Evolutionary conservation across 306 rosid genomes (phyloP).

Genomic region (Styphnolobium japonicum): DNA sequence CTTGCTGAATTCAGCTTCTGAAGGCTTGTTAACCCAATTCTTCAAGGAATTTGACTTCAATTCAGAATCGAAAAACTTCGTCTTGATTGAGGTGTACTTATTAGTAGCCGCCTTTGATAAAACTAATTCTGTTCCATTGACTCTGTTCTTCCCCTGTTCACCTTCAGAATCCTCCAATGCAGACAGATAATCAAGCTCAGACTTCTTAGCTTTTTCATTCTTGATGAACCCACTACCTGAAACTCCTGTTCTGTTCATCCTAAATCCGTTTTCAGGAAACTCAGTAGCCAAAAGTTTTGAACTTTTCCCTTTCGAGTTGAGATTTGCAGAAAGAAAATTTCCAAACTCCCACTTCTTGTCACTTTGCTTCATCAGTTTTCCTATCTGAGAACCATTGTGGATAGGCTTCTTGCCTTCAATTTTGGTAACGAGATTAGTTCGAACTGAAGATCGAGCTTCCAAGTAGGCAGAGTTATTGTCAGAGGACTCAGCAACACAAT

Average conservation of each 20-base stretch:
- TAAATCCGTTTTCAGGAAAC: conserved; percentile 14
- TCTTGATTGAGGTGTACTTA: conserved; percentile 44
- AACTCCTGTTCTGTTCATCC: conserved; percentile 21
- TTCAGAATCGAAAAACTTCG: conserved; percentile 33
- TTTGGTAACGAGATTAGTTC: conserved; percentile 31
- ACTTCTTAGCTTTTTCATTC: conserved; percentile 25
- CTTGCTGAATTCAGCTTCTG: conserved; percentile 42
- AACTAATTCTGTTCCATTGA: conserved; percentile 37
- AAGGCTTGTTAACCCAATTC: conserved; percentile 16
- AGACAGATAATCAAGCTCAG: conserved; percentile 24
- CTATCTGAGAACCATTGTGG: background rate
- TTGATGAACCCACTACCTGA: conserved; percentile 32
- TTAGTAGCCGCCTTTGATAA: conserved; percentile 31
- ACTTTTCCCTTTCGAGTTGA: conserved; percentile 28
- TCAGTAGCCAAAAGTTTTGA: conserved; percentile 22
- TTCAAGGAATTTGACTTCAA: conserved; percentile 28
- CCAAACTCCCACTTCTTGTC: conserved; percentile 28
- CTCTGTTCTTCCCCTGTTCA: conserved; percentile 30
- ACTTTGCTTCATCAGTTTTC: conserved; percentile 32
- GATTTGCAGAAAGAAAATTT: conserved; percentile 27
- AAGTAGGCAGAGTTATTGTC: conserved; percentile 54
- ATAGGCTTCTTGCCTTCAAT: conserved; percentile 20
- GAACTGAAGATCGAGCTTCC: conserved; percentile 43
- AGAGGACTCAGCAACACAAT: conserved; percentile 58
- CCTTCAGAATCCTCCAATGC: conserved; percentile 38